phyloP scores from a whole-genome alignment of 495 filamentous ascomycete species.

The Penicillium macrosclerotiorum region DNA sequence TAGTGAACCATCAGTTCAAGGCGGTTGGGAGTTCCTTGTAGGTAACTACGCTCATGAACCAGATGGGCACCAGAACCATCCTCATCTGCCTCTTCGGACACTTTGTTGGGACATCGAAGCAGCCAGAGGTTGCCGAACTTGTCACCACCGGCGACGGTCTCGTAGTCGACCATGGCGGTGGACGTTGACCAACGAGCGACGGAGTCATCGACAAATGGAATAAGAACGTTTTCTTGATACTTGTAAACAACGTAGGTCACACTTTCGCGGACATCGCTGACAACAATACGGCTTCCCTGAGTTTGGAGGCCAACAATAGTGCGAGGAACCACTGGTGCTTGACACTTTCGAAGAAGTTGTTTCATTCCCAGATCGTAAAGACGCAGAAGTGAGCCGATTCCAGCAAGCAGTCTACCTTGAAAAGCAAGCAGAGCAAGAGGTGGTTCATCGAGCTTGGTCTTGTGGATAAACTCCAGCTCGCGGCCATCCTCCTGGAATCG shows the following conservation, averaged over 20 bases:
- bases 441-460: slow-evolving; percentile 85
- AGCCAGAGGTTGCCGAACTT: slow-evolving; percentile 98
- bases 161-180: slow-evolving; percentile 94
- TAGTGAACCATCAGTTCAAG: slow-evolving; percentile 82
- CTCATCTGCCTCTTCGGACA: slow-evolving; percentile 86
- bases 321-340: slow-evolving; percentile 74
- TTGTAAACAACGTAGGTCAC: slow-evolving; percentile 93
- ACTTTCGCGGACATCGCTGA: slow-evolving; percentile 87
- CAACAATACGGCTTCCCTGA: slow-evolving; percentile 87
- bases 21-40: slow-evolving; percentile 84
- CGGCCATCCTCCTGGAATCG: slow-evolving; percentile 83
- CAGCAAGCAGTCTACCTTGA: slow-evolving; percentile 84
- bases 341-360: slow-evolving; percentile 87
- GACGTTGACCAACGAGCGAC: slow-evolving; percentile 85
- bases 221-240: slow-evolving; percentile 81
- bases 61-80: slow-evolving; percentile 88
- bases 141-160: slow-evolving; percentile 91
- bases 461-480: slow-evolving; percentile 91
- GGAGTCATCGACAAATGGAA: slow-evolving; percentile 89
- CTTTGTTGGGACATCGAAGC: slow-evolving; percentile 80
- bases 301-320: slow-evolving; percentile 85
- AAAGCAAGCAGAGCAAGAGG: slow-evolving; percentile 87
- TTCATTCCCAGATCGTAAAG: slow-evolving; percentile 90
- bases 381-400: slow-evolving; percentile 76
- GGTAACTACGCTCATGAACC: slow-evolving; percentile 80